Conservation (phyloP, 805 yeast genomes). For the Suhomyces prunicola region DNA sequence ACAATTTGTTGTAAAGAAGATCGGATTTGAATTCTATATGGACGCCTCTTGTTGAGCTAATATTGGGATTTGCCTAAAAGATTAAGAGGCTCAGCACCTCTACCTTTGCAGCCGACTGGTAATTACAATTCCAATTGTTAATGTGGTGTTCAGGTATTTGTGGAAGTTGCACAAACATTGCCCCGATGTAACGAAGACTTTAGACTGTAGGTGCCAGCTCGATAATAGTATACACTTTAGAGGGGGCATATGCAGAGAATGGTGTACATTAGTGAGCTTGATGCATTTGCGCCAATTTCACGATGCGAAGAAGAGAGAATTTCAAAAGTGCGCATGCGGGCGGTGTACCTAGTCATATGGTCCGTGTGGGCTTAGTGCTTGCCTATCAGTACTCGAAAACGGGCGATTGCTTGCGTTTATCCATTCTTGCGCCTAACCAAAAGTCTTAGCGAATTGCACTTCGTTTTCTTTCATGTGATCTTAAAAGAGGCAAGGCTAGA, state of each 20-base stretch:
- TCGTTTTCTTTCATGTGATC: not conserved
- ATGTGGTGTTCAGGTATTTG: no score
- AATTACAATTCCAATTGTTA: no score
- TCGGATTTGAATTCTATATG: no score
- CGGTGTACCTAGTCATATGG: not conserved
- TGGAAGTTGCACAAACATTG: no score
- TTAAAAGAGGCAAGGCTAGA: not conserved
- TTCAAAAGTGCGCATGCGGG: not conserved
- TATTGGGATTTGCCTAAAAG: no score
- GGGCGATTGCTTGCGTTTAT: not conserved
- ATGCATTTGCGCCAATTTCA: not conserved
- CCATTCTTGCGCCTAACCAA: not conserved
- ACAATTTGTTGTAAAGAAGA: not conserved
- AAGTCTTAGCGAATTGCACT: not conserved
- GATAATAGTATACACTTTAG: not conserved
- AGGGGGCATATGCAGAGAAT: not conserved
- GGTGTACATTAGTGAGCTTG: not conserved
- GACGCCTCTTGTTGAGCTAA: no score
- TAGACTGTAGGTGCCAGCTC: no score
- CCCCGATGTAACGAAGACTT: no score
- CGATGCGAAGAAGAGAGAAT: not conserved
- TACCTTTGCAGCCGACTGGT: no score
- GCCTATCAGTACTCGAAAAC: not conserved
- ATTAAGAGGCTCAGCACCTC: no score
- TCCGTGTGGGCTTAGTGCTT: not conserved